Conservation (phyloP, 1,284 basidiomycete species). For the Marasmius oreades region DNA sequence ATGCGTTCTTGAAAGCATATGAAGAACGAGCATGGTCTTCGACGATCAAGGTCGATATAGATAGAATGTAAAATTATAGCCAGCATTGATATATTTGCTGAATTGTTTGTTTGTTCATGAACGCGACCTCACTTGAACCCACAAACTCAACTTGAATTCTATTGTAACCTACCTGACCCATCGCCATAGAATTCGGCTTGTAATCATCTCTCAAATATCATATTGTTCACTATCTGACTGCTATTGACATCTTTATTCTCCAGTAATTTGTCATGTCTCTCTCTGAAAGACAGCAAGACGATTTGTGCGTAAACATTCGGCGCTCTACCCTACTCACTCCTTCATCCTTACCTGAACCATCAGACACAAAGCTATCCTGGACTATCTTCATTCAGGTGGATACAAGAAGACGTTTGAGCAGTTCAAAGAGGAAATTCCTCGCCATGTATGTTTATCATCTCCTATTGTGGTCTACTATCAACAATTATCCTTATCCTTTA, state of each 20-base stretch:
- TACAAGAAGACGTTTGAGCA: slow-evolving; percentile 59
- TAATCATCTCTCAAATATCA: slow-evolving; percentile 17
- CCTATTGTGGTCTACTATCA: not conserved
- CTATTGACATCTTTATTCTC: not conserved
- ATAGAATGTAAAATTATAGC: slow-evolving; percentile 14
- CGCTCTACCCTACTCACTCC: slow-evolving; percentile 9
- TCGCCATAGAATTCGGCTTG: slow-evolving; percentile 8
- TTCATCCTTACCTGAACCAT: slow-evolving; percentile 3
- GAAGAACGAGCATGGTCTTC: slow-evolving; percentile 40
- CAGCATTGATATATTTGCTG: not conserved
- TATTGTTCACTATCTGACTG: not conserved
- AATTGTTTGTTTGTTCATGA: not conserved
- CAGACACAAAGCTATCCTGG: slow-evolving; percentile 80
- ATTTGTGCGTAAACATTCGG: slow-evolving; percentile 50
- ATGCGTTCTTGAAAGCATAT: slow-evolving; percentile 41
- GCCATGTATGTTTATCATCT: slow-evolving; percentile 4
- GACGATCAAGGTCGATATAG: slow-evolving; percentile 25
- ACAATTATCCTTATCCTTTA: slow-evolving; percentile 16
- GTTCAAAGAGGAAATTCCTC: slow-evolving; percentile 51
- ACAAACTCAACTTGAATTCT: not conserved
- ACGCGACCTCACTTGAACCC: slow-evolving; percentile 1
- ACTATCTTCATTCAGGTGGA: slow-evolving; percentile 68
- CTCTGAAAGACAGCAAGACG: slow-evolving; percentile 71
- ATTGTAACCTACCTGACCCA: slow-evolving; percentile 1
- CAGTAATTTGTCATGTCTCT: slow-evolving; percentile 44